Base-by-base conservation (phyloP, 768 basidiomycete species). In the Boletus speciosus region DNA sequence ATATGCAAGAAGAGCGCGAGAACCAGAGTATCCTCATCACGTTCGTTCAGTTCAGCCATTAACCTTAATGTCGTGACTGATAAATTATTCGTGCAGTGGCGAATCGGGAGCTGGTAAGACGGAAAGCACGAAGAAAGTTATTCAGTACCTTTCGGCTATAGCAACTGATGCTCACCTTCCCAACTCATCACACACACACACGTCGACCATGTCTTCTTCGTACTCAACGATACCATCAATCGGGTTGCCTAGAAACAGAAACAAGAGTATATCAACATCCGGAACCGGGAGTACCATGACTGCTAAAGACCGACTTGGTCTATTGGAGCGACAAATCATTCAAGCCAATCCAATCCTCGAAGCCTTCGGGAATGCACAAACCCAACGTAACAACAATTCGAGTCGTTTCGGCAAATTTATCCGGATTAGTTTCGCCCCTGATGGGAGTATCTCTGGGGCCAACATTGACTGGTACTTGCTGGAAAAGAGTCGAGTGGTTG, bases 21-120 rank as follows among this genome's bases (percentile, higher is more conserved):
- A 93, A 93, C 61, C 97, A 99, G 73, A 96, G 93, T 66, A 95
- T 99, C 53, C 80, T 99, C 31, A 98, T 99, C 72, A 99, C 97
- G 91, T 96, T 72, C 25, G 92, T 79, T 14, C 42, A 40, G 50
- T 50, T 45, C 25, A 14, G 9, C 47, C 40, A n/a, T 56, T 40
- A 49, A 14, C 15, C 12, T 31, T 43, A 15, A 41, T 48, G 16
- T 51, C 34, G 37, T 58, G 34, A 54, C 59, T 64, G 10, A 66
- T 40, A 29, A 7, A 34, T 47, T n/a, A 41, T 43, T 16, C 21
- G 7, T 42, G 0, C 62, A 97, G 95, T 9, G 97, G 97, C 40
- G 97, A 99, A 78, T 98, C 97, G 8, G 97, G 97, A 35, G 97
- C 97, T 4, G 97, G 97, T 41, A 99, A 98, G 78, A 99, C 97